A percentile compares a stretch with the other conserved stretches of the same genome.
Conservation (phyloP, 1,284 basidiomycete genomes). For the Entoloma clypeatum region DNA sequence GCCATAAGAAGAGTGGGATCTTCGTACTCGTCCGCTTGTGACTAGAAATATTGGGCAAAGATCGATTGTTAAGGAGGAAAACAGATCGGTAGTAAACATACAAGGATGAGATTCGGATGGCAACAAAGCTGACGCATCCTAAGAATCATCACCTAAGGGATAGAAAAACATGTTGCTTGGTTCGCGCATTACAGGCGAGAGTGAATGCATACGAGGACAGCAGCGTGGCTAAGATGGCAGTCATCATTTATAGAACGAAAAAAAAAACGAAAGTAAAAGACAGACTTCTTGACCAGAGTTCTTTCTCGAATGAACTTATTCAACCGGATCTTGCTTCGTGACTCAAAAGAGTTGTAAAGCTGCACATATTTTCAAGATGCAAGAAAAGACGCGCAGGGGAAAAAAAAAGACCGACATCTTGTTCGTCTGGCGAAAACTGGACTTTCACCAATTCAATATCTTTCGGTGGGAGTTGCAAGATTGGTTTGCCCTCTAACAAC, state of each 20-base stretch:
- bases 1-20: conserved; percentile 49
- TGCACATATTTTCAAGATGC: conserved; percentile 21
- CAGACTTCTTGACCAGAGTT: conserved; percentile 60
- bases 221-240: conserved; percentile 39
- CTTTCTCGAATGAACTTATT: conserved; percentile 55
- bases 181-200: not conserved
- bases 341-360: conserved; percentile 62
- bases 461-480: conserved; percentile 57
- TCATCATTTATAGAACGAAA: conserved; percentile 7
- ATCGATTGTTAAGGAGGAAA: not conserved
- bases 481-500: conserved; percentile 53
- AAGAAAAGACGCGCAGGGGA: not conserved
- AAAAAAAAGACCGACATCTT: conserved; percentile 41
- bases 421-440: conserved; percentile 58
- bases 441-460: conserved; percentile 54
- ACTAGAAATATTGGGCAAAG: too few relatives aligned
- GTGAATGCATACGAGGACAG: conserved; percentile 38
- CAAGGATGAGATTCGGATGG: conserved; percentile 61
- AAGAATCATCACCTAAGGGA: conserved; percentile 64
- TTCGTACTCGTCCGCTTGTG: conserved; percentile 40
- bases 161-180: too few relatives aligned
- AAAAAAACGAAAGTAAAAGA: conserved; percentile 10
- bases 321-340: conserved; percentile 47
- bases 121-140: conserved; percentile 66
- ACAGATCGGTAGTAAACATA: conserved; percentile 25